Evolutionary conservation across 2,329 filamentous ascomycete species (phyloP), one percentile per base, ranked within the genome.

Genomic region (Fusarium scirpi): DNA sequence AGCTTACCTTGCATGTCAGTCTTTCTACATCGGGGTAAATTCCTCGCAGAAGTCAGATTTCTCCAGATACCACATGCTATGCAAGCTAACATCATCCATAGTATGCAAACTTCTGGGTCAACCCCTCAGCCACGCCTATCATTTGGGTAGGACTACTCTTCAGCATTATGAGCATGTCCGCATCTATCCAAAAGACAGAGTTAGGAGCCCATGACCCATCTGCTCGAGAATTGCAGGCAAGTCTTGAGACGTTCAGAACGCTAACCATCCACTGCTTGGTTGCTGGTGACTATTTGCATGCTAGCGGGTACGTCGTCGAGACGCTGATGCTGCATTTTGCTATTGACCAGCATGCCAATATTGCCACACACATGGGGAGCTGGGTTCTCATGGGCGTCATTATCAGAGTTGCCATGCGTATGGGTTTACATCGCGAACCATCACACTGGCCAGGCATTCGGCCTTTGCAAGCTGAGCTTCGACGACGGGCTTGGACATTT

Each of bases 231-330:
- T 30, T 52, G 22, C 59, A 53, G 24, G 24, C 44, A 6, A 65
- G 20, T 22, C 49, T 69, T 6, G 60, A 70, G 15, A 58, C 47
- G 3, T 72, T 68, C n/a, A 60, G 69, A 16, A 58, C 53, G 3
- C 58, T 69, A 9, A 67, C 70, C 16, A 71, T 71, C 15, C 58
- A 73, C 46, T 71, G 67, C 29, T 52, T 71, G 24, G 27, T 69
- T n/a, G 30, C 67, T 27, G 70, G 67, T 18, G 45, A 71, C 22
- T 73, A 71, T 52, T 49, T 73, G 5, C 64, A 44, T 15, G 58
- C 70, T 27, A 66, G 49, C 34, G 56, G 40, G 15, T 62, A 73
- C 22, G 69, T 67, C 8, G 57, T 71, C 10, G 70, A 71, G 58
- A 63, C 70, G 1, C 49, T 71, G 7, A 53, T 64, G 16, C n/a